Conservation (phyloP, 192 early-diverging fungal genomes). For the Backusella parvicylindrica region DNA sequence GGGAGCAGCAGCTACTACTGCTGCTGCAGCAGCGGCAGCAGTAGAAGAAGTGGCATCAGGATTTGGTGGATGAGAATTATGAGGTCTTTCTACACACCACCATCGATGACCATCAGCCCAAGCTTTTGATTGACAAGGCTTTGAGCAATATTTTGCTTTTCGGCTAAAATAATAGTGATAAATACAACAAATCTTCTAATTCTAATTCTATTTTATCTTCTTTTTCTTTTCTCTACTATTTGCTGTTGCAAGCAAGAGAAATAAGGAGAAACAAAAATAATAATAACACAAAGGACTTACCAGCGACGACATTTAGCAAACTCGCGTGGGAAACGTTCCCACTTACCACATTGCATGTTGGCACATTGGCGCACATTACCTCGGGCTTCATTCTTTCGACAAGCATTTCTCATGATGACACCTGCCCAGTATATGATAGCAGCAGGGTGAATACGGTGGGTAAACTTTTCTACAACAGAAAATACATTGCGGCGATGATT, state of each 20-base stretch:
- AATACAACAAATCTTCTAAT: too few species aligned
- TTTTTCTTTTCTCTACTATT: background rate
- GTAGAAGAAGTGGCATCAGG: constrained; percentile 26
- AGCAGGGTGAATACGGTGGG: constrained; percentile 59
- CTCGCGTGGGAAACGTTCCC: constrained; percentile 70
- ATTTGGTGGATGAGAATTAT: constrained; percentile 19
- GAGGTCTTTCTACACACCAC: constrained; percentile 68
- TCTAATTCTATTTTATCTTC: background rate
- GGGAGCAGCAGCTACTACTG: constrained; percentile 24
- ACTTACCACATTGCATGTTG: constrained; percentile 72
- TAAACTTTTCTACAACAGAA: constrained; percentile 74
- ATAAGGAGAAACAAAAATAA: background rate
- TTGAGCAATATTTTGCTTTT: constrained; percentile 86
- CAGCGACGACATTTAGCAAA: constrained; percentile 88
- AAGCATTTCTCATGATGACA: constrained; percentile 79
- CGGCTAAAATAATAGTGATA: constrained; percentile 33
- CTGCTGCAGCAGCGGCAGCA: constrained; percentile 16
- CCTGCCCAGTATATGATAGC: constrained; percentile 73
- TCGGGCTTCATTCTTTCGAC: constrained; percentile 68
- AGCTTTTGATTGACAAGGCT: constrained; percentile 68
- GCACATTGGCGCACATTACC: constrained; percentile 76
- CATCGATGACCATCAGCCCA: constrained; percentile 78
- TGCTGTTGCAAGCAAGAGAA: background rate
- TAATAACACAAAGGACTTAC: constrained; percentile 12
- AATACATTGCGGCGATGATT: constrained; percentile 64